Evolutionary conservation across 192 early-diverging fungal species (phyloP).

Genomic region (Umbelopsis vinacea): DNA sequence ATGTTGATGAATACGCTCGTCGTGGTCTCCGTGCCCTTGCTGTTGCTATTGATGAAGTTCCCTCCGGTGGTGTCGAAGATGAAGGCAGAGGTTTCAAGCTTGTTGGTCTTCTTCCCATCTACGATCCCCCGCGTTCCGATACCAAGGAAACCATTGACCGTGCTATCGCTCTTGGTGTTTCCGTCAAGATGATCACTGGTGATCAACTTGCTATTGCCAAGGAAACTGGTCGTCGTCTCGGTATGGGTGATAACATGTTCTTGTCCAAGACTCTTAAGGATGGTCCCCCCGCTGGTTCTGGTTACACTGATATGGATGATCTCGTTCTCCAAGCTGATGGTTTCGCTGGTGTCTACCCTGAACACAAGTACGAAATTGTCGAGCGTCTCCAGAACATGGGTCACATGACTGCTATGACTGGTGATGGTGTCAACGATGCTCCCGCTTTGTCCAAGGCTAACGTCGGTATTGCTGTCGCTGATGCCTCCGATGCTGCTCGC

Average conservation of each 20-base stretch:
- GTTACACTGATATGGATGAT: constrained; percentile 60
- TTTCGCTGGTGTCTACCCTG: constrained; percentile 69
- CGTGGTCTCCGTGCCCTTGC: constrained; percentile 77
- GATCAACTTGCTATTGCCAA: constrained; percentile 90
- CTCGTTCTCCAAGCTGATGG: constrained; percentile 67
- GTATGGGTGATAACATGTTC: constrained; percentile 78
- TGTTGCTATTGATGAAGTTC: constrained; percentile 72
- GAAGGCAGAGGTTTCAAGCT: constrained; percentile 70
- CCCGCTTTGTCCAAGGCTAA: constrained; percentile 74
- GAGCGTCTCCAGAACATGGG: constrained; percentile 69
- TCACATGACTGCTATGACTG: constrained; percentile 75
- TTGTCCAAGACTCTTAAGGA: constrained; percentile 65
- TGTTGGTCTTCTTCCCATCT: constrained; percentile 75
- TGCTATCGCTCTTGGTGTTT: constrained; percentile 72
- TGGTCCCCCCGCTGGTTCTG: constrained; percentile 62
- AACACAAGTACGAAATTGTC: constrained; percentile 77
- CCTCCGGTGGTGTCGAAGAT: constrained; percentile 58
- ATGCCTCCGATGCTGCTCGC: constrained; percentile 77
- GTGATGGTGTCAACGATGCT: constrained; percentile 77
- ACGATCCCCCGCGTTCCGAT: constrained; percentile 78
- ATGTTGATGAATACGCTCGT: constrained; percentile 70
- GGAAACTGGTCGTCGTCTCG: constrained; percentile 73
- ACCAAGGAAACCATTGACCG: constrained; percentile 82
- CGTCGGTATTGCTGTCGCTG: constrained; percentile 77
- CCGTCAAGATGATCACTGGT: constrained; percentile 96